Base-by-base conservation (phyloP, 306 rosid species). In the Malus fusca region DNA sequence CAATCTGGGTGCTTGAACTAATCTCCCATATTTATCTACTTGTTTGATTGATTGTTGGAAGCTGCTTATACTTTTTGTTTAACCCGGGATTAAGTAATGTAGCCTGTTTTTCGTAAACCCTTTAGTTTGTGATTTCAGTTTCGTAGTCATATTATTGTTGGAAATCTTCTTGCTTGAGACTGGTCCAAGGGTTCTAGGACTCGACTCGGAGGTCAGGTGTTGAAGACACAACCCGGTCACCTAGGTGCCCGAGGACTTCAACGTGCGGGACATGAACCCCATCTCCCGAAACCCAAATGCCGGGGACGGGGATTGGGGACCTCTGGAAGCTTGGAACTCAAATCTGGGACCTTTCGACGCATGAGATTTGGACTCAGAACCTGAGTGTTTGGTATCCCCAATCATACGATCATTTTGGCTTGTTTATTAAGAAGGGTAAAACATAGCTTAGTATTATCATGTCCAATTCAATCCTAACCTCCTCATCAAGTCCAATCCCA, bases 21-120 rank as follows among this genome's bases (percentile, higher is more conserved):
- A 3, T 71, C 19, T 28, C 13, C 53, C 60, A 37, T 75, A 53
- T 72, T 63, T 17, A 22, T 22, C 72, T 19, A 65, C 68, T 58
- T 42, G 51, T 19, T 66, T 31, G 71, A 64, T 56, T 60, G 64
- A 28, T 14, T 62, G 60, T 1, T 21, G 25, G 31, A 73, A 72
- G 82, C 70, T 79, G 76, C 78, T 58, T 70, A 30, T 46, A 69
- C 69, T 74, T 71, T 71, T 75, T 48, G 53, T 52, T 75, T 37
- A 48, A 51, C 60, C 73, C 60, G 77, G 52, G 84, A 72, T 73
- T 23, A 26, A 59, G 4, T 25, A 25, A 11, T 25, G 33, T 68
- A 25, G 59, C 59, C 22, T 51, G 26, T 11, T 18, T 37, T 23
- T 73, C 61, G 13, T 21, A 19, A 26, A 22, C 30, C 25, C 17